Base-by-base conservation (phyloP, 2,329 filamentous ascomycete species). In the Aschersonia sp. region DNA sequence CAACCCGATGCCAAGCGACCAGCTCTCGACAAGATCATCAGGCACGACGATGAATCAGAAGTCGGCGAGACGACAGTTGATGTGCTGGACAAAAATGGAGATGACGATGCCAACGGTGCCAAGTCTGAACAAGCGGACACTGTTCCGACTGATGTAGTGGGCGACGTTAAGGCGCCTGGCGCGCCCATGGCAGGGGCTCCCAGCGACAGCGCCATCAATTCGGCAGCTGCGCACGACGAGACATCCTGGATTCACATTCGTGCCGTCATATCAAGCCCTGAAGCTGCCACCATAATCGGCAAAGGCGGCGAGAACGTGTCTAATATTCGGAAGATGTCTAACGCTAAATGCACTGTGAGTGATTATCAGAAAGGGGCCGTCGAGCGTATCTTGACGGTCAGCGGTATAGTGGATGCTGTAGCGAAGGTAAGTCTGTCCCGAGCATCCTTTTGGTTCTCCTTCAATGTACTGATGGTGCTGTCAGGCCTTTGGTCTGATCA, bases 261-360 rank as follows among this genome's bases (percentile, higher is more conserved):
- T 56, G 87, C 92, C 48, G 89, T 95, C 58, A 98, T 98, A 58
- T 94, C 90, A 46, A 98, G 90, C 66, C 87, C 88, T 43, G 92
- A 98, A 67, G 92, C 92, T 55, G 92, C 92, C 40, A 98, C 92
- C 45, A 87, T 95, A 55, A 98, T 98, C 66, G 92, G 92, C 62
- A 98, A 98, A 70, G 90, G 89, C 53, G 92, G 92, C 62, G 92
- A 98, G 73, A 98, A 98, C 61, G 92, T 98, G 44, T 94, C 89
- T 56, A 87, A 94, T 69, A 97, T 98, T 61, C 82, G 92, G 56
- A 87, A 87, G 63, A 76, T 95, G 69, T 95, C 92, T 46, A 89
- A 88, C 58, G 92, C 92, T 55, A 97, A 97, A 70, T 98, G 92
- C 72, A 98, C 92, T 44, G 92, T 98, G 57, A 95, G 89, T 70